These are phyloP conservation scores for Fraxinus quadrangulata DNA, from an alignment of 257 asterid species.

Conservation along the genomic window DNA sequence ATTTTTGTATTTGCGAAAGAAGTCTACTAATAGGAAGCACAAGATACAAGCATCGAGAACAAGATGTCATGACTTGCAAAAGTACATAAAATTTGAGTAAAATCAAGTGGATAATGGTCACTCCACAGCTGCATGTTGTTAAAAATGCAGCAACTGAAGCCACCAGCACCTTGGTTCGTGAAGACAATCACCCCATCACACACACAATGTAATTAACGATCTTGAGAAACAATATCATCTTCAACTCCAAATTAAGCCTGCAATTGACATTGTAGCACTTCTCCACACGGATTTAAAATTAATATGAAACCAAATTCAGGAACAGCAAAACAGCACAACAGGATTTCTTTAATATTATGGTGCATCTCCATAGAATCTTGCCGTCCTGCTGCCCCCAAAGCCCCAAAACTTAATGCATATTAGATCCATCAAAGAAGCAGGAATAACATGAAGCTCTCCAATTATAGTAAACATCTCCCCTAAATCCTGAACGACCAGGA, in stretches of 20 bases:
- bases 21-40: neutral
- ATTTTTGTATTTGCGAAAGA: neutral
- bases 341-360: too few relatives aligned
- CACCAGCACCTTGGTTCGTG: neutral
- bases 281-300: neutral
- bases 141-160: too few relatives aligned
- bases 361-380: neutral
- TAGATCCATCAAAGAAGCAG: neutral
- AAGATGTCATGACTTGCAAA: neutral
- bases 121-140: neutral
- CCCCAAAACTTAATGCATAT: neutral
- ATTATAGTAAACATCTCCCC: too few relatives aligned
- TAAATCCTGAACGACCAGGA: too few relatives aligned
- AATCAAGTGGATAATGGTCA: neutral
- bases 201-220: neutral
- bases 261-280: neutral
- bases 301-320: neutral
- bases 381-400: neutral
- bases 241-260: neutral
- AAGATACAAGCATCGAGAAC: neutral
- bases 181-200: neutral
- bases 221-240: neutral
- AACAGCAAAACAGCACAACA: neutral
- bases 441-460: too few relatives aligned
- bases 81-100: too few relatives aligned